Percentiles rank a stretch among this genome's conserved stretches.
These are phyloP conservation scores for Betula pendula DNA, from an alignment of 306 rosid genomes.

Conservation along the genomic window DNA sequence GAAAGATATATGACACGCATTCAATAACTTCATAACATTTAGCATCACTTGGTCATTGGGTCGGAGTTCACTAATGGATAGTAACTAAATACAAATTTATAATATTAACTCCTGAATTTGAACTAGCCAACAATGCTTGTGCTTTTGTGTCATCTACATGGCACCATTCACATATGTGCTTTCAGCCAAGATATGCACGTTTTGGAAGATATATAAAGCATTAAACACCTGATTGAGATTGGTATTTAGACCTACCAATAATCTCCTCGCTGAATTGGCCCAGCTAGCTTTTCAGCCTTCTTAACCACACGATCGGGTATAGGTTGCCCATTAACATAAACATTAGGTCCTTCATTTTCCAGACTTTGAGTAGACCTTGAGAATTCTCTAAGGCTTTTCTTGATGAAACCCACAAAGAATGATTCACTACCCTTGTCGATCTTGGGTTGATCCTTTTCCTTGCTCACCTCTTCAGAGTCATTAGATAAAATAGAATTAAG, in stretches of 20 bases:
- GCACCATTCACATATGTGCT: background rate
- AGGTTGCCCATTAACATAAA: conserved; percentile 43
- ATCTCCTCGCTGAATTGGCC: conserved; percentile 50
- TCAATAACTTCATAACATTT: background rate
- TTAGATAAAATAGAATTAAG: conserved; percentile 32
- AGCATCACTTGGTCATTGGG: background rate
- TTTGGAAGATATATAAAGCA: background rate
- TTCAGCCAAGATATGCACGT: background rate
- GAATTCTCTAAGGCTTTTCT: conserved; percentile 37
- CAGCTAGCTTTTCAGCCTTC: conserved; percentile 54
- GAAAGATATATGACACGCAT: background rate
- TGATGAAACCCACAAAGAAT: conserved; percentile 33
- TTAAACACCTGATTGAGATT: background rate
- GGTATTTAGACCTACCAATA: conserved; percentile 40
- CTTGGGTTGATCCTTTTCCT: conserved; percentile 40
- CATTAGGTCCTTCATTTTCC: conserved; percentile 33
- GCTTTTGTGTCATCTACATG: background rate
- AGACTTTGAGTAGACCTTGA: conserved; percentile 32
- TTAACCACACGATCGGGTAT: conserved; percentile 32
- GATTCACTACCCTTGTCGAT: conserved; percentile 27
- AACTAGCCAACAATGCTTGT: background rate
- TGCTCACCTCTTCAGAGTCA: conserved; percentile 35
- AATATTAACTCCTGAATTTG: background rate
- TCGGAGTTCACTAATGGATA: background rate
- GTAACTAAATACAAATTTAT: background rate